Conservation (phyloP, 192 early-diverging fungal species). For the Coemansia sp. region DNA sequence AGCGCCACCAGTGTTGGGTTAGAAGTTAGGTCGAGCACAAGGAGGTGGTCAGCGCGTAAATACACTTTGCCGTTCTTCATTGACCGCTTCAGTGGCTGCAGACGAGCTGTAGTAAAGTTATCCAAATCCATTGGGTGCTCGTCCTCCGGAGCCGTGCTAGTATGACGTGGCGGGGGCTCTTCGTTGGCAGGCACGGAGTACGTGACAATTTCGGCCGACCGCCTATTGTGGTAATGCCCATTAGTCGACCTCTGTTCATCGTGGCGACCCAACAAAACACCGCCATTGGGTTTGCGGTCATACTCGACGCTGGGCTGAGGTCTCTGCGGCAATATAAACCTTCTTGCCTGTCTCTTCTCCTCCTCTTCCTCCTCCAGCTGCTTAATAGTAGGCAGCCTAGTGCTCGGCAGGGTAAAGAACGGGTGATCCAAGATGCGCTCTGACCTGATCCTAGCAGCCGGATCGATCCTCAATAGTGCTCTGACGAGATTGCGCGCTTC, state of each 20-base stretch:
- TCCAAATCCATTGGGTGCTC: conserved; percentile 4
- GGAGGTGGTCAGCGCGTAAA: conserved; percentile 26
- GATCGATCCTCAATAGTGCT: conserved; percentile 62
- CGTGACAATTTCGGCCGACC: not conserved
- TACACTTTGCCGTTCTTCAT: conserved; percentile 46
- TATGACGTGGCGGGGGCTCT: not conserved
- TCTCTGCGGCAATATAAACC: conserved; percentile 2
- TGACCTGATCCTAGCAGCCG: conserved; percentile 58
- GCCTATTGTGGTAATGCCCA: not conserved
- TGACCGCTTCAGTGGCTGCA: conserved; percentile 31
- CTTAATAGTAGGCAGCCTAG: conserved; percentile 15
- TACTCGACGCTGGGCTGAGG: conserved; percentile 1
- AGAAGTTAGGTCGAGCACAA: conserved; percentile 34
- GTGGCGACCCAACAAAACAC: not conserved
- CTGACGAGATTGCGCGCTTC: conserved; percentile 62
- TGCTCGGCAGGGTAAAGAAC: conserved; percentile 53
- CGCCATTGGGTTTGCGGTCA: not conserved
- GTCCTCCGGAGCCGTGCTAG: not conserved
- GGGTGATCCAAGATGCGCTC: conserved; percentile 58
- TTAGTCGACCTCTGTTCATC: not conserved
- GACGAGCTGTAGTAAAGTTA: conserved; percentile 21
- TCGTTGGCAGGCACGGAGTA: conserved; percentile 6
- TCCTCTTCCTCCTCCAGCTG: conserved; percentile 9
- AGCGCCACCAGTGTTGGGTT: conserved; percentile 18
- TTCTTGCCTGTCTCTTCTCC: not conserved